Evolutionary conservation across 2,329 filamentous ascomycete species (phyloP).

Genomic region (Xylaria hypoxylon): DNA sequence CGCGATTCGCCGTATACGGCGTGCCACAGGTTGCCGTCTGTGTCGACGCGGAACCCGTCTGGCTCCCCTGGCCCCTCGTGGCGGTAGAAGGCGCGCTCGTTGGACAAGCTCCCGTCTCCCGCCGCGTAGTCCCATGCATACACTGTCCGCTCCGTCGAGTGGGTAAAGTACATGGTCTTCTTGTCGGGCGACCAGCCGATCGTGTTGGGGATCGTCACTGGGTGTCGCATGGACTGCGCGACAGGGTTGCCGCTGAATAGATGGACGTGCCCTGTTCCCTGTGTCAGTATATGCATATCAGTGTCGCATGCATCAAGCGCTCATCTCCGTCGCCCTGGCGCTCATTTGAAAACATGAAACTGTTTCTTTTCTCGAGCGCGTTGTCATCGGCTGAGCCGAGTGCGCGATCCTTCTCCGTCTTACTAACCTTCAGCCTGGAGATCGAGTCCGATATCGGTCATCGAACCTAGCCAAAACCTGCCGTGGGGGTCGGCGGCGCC

Average conservation of each 20-base stretch:
- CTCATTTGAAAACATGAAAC: background rate
- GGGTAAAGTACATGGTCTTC: constrained; percentile 83
- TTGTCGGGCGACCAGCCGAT: constrained; percentile 81
- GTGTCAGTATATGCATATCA: constrained; percentile 25
- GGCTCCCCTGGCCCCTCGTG: constrained; percentile 75
- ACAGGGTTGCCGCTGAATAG: constrained; percentile 71
- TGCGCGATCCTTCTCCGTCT: constrained; percentile 37
- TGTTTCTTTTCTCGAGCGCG: background rate
- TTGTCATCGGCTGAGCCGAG: background rate
- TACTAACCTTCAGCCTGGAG: constrained; percentile 68
- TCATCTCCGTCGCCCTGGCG: constrained; percentile 10
- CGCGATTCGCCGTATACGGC: constrained; percentile 83
- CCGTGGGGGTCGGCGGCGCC: constrained; percentile 83
- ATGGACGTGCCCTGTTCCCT: constrained; percentile 73
- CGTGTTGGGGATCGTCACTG: constrained; percentile 83
- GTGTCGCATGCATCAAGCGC: constrained; percentile 6
- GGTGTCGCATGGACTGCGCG: constrained; percentile 68
- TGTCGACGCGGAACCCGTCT: constrained; percentile 87
- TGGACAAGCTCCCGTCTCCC: constrained; percentile 69
- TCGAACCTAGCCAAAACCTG: constrained; percentile 85
- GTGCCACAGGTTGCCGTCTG: constrained; percentile 88
- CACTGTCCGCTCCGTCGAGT: constrained; percentile 78
- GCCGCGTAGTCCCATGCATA: constrained; percentile 79
- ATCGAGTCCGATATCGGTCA: constrained; percentile 77
- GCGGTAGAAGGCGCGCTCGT: constrained; percentile 78